These are phyloP conservation scores for Metarhizium robertsii DNA, from an alignment of 2,329 filamentous ascomycete species.

Conservation along the genomic window DNA sequence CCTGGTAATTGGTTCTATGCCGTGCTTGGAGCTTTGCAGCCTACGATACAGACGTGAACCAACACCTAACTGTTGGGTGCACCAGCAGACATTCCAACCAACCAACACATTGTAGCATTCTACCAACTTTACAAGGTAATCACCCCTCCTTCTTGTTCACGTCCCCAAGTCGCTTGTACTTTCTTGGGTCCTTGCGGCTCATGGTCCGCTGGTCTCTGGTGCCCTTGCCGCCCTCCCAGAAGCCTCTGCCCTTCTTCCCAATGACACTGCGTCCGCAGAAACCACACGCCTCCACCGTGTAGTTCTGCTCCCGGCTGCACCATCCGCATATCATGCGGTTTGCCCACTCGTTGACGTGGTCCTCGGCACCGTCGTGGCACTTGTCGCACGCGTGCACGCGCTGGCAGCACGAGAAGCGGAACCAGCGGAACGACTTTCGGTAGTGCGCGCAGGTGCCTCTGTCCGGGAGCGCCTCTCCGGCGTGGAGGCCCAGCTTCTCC, in stretches of 20 bases:
- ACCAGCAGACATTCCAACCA: no score
- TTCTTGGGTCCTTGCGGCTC: conserved; percentile 68
- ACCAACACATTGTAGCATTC: no score
- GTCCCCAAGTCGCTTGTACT: conserved; percentile 52
- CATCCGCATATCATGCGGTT: conserved; percentile 76
- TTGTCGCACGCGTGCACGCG: conserved; percentile 54
- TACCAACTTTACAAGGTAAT: no score
- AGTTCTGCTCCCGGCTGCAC: conserved; percentile 74
- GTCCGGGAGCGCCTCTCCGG: conserved; percentile 45
- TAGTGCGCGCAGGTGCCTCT: conserved; percentile 50
- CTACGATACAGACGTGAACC: no score
- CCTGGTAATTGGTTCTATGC: no score
- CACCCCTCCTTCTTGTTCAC: not conserved
- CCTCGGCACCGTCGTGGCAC: conserved; percentile 65
- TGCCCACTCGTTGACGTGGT: conserved; percentile 72
- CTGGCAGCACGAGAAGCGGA: conserved; percentile 54
- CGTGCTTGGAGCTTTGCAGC: no score
- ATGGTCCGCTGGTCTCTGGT: conserved; percentile 63
- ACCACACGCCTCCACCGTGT: conserved; percentile 63
- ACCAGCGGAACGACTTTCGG: conserved; percentile 51
- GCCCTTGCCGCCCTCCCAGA: conserved; percentile 82
- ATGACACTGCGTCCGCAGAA: conserved; percentile 65
- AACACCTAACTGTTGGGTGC: no score
- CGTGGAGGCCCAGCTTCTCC: conserved; percentile 47
- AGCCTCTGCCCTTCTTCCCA: conserved; percentile 56